Base-by-base conservation (phyloP, 441 rosid genomes). In the Gossypium gossypioides region DNA sequence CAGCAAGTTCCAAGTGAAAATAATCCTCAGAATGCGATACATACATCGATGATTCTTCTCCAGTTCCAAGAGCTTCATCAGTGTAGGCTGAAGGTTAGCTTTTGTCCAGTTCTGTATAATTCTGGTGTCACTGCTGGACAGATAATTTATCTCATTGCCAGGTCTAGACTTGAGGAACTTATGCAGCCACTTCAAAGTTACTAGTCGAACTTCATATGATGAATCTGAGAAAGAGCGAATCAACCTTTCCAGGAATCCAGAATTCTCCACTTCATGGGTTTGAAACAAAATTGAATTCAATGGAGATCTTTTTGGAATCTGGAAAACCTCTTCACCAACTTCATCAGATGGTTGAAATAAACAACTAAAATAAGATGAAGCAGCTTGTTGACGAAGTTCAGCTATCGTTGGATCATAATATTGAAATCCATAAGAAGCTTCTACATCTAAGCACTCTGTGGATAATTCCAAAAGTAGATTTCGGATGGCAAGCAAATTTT, bases 171-270 rank as follows among this genome's bases (percentile, higher is more conserved):
- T 85, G 68, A 95, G 73, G 81, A 88, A 89, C 85, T 76, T 89
- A 72, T 86, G 81, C 75, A 92, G 80, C 97, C 97, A 91, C 77
- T 92, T 92, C 75, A 95, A 75, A 74, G 97, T 91, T 74, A 88
- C 89, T 50, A 87, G 88, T 69, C 92, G 93, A 84, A 92, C 95
- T 83, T 95, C 99, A 82, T 91, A 95, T 34, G 90, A 87, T 56
- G 91, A 84, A 81, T 92, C 96, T 62, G 86, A 85, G 76, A 92
- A 74, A 74, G 87, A 84, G 24, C 81, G 81, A 52, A 83, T 74
- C 79, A 95, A 77, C 86, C 84, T 86, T 66, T 85, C 91, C 44
- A 75, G 80, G 64, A 85, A 85, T 64, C 86, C 85, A 3, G 75
- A 25, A 59, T 75, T 81, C 51, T 70, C 75, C 70, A 71, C 76